phyloP scores from a whole-genome alignment of 805 yeast species.

The Teunomyces stri region DNA sequence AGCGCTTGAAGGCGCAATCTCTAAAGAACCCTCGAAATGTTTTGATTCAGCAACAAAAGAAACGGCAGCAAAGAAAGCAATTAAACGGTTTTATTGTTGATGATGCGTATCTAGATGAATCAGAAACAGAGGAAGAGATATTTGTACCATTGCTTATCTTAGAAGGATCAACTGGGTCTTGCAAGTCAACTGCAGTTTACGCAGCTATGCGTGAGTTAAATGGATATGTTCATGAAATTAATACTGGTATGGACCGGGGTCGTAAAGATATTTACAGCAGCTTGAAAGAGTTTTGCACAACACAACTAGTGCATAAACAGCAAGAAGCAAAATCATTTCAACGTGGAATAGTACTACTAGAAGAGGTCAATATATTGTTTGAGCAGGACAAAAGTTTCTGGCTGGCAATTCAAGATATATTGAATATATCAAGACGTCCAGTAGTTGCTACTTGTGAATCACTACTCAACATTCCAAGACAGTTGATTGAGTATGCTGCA shows the following conservation, averaged over 20 bases:
- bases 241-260: constrained; percentile 69
- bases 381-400: constrained; percentile 81
- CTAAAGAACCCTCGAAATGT: constrained; percentile 33
- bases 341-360: constrained; percentile 72
- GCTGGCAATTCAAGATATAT: constrained; percentile 61
- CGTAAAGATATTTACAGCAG: constrained; percentile 64
- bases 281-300: constrained; percentile 78
- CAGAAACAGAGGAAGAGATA: constrained; percentile 32
- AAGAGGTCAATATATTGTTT: constrained; percentile 81
- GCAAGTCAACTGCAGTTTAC: constrained; percentile 74
- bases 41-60: constrained; percentile 23
- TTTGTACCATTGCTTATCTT: constrained; percentile 65
- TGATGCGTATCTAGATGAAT: constrained; percentile 22
- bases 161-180: constrained; percentile 70
- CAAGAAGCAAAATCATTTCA: constrained; percentile 33
- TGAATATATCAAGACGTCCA: constrained; percentile 65
- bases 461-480: constrained; percentile 44
- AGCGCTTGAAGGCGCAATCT: constrained; percentile 25
- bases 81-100: constrained; percentile 40
- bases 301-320: constrained; percentile 67
- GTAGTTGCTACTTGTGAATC: constrained; percentile 65
- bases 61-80: constrained; percentile 16
- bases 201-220: constrained; percentile 59
- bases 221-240: constrained; percentile 80
- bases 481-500: constrained; percentile 43